These are phyloP conservation scores for Rosa lucieae DNA, from an alignment of 306 rosid species.

Conservation along the genomic window DNA sequence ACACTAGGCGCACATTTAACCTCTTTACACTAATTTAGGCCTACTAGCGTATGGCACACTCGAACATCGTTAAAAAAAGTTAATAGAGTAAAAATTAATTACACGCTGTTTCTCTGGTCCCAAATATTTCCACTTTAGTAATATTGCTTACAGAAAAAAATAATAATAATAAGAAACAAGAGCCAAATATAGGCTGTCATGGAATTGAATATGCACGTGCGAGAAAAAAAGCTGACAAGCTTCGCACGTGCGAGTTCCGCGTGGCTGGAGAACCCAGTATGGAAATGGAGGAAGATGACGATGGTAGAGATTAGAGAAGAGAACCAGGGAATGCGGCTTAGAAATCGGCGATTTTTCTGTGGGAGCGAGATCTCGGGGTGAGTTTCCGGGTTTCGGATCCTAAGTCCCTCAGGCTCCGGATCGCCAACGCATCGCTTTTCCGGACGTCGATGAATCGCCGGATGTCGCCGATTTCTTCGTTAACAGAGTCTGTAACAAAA, in stretches of 20 bases:
- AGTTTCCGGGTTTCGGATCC: slow-evolving; percentile 49
- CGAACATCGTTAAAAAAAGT: not conserved
- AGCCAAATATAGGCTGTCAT: not conserved
- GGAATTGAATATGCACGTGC: slow-evolving; percentile 15
- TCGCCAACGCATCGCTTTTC: slow-evolving; percentile 55
- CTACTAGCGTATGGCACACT: not conserved
- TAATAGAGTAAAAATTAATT: not conserved
- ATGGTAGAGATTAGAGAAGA: not conserved
- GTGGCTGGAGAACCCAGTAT: slow-evolving; percentile 10
- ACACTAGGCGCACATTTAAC: slow-evolving; percentile 33
- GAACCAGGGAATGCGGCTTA: slow-evolving; percentile 29
- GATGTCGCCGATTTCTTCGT: slow-evolving; percentile 36
- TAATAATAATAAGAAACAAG: too few relatives aligned
- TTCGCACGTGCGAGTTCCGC: slow-evolving; percentile 25
- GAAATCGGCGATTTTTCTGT: slow-evolving; percentile 82
- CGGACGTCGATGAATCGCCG: slow-evolving; percentile 30
- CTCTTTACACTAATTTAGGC: not conserved
- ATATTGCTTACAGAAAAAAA: slow-evolving; percentile 3
- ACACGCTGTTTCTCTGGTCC: not conserved
- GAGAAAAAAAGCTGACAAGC: slow-evolving; percentile 8
- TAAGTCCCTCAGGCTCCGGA: slow-evolving; percentile 55
- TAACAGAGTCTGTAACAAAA: slow-evolving; percentile 28
- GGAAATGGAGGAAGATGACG: not conserved
- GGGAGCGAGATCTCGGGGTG: slow-evolving; percentile 41
- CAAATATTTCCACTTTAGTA: not conserved